Base-by-base conservation (phyloP, 352 stramenopile species). In the Peronosclerospora sorghi region DNA sequence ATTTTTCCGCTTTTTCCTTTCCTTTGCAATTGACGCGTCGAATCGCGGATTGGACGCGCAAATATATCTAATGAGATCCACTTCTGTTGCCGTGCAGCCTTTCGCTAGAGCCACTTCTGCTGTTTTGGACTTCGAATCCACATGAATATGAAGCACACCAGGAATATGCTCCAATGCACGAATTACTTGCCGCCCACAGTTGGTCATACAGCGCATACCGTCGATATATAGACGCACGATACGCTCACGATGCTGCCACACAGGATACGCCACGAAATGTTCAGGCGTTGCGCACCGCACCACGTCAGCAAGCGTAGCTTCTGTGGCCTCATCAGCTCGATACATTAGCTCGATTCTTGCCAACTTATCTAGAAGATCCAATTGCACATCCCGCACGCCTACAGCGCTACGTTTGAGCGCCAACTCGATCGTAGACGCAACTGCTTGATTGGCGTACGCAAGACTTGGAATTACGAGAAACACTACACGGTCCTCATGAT, bases 141-240 rank as follows among this genome's bases (percentile, higher is more conserved):
- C 76, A 48, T 87, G 68, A 45, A 90, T 88, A 36, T 87, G 72
- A 23, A 86, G 56, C 38, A 94, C 82, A 20, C 82, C 79, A 1
- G 78, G 78, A 36, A 94, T 73, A 44, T 75, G 59, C 57, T 92
- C 76, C 18, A 94, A 53, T 29, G 82, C 82, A 26, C 65, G 66
- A 48, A 90, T 83, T 26, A 94, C 79, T 32, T 84, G 79, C 8
- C 47, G 57, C 6, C 79, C 82, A 42, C 82, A 94, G 54, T 89
- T 92, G 18, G 68, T 89, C 73, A 90, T 89, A 54, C 82, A 94
- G 37, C 78, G 74, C 79, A 94, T 92, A 14, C 82, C 82, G 10
- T 88, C 66, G 35, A 94, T 72, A 20, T 59, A 59, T 20, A 91
- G 59, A 29, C 59, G 68, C 39, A 91, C 75, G 29, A 87, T 81